phyloP scores from a whole-genome alignment of 2,329 filamentous ascomycete genomes.

The Aaosphaeria arxii region DNA sequence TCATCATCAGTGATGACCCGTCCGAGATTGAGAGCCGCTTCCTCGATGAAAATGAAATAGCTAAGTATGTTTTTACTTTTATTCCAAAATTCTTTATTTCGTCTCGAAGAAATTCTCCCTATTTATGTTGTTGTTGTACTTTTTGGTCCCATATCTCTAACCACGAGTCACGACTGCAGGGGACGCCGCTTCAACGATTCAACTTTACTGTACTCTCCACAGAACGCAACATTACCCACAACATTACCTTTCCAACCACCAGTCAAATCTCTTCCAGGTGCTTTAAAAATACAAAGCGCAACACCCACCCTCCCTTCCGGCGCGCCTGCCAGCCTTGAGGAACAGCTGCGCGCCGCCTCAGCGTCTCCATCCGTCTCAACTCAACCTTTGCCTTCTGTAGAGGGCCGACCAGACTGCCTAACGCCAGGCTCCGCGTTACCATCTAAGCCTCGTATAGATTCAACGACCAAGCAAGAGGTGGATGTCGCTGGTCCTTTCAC shows the following conservation, averaged over 20 bases:
- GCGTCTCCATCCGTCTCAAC: slow-evolving; percentile 29
- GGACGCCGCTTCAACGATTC: slow-evolving; percentile 56
- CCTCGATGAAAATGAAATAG: slow-evolving; percentile 56
- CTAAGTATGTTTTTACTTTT: slow-evolving; percentile 47
- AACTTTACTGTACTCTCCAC: slow-evolving; percentile 44
- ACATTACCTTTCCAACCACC: slow-evolving; percentile 21
- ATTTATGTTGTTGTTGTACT: background rate
- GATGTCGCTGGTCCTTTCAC: slow-evolving; percentile 5
- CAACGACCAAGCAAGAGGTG: slow-evolving; percentile 4
- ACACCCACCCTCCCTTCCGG: slow-evolving; percentile 17
- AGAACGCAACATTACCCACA: slow-evolving; percentile 20
- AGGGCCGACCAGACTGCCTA: slow-evolving; percentile 4
- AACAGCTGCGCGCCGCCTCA: slow-evolving; percentile 33
- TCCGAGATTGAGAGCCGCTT: slow-evolving; percentile 53
- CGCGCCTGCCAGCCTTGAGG: slow-evolving; percentile 21
- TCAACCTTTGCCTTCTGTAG: slow-evolving; percentile 18
- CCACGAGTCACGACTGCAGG: slow-evolving; percentile 37
- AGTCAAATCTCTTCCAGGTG: slow-evolving; percentile 5
- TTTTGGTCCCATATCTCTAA: slow-evolving; percentile 24
- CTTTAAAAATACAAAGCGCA: slow-evolving; percentile 19
- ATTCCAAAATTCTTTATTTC: background rate
- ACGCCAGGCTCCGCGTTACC: background rate
- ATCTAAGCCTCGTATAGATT: background rate
- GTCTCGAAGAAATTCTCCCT: slow-evolving; percentile 3
- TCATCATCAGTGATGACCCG: slow-evolving; percentile 53